Evolutionary conservation across 495 filamentous ascomycete genomes (phyloP), one percentile per base, ranked within the genome.

Genomic region (Penicillium herquei): DNA sequence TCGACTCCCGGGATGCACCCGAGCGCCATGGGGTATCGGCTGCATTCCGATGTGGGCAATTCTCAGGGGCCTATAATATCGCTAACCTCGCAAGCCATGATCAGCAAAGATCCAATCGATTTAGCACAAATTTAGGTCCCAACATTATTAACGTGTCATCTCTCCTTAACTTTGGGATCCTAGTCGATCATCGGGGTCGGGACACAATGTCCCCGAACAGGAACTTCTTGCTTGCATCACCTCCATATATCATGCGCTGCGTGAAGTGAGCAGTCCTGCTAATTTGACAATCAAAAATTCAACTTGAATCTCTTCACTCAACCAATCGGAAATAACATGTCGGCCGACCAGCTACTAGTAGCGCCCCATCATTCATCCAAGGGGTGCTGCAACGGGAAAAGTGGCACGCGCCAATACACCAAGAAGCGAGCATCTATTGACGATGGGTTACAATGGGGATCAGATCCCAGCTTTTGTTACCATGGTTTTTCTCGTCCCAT

Each of bases 401-500:
- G 3, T 14, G 18, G 16, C 47, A 39, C 31, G 21, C 34, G 32
- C 3, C 32, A 49, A 14, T 49, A 49, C n/a, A 49, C 34, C 17
- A 35, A 49, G 21, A 49, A 39, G 33, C 47, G 32, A 32, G 1
- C 21, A 30, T 35, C 34, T 14, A 35, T 49, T 12, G 47, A 37
- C 3, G 47, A 49, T 9, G 64, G 55, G 3, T 50, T 66, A 14
- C 61, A 64, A 44, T 67, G 64, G 64, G 64, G 64, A 31, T 64
- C 64, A 1, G 64, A 67, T 33, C 64, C 64, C 9, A 67, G 56
- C 21, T 67, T 67, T 55, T 61, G 64, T 31, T 67, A 57, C 41
- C 64, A 67, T 35, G 61, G 64, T 26, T 67, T 59, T 41, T 64
- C 64, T 2, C 44, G 50, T 17, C 64, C 64, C 6, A 57, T 64